A percentile compares a stretch with the other conserved stretches of the same genome.
Conservation (phyloP, 2,329 filamentous ascomycete species). For the Ophidiomyces ophidiicola region DNA sequence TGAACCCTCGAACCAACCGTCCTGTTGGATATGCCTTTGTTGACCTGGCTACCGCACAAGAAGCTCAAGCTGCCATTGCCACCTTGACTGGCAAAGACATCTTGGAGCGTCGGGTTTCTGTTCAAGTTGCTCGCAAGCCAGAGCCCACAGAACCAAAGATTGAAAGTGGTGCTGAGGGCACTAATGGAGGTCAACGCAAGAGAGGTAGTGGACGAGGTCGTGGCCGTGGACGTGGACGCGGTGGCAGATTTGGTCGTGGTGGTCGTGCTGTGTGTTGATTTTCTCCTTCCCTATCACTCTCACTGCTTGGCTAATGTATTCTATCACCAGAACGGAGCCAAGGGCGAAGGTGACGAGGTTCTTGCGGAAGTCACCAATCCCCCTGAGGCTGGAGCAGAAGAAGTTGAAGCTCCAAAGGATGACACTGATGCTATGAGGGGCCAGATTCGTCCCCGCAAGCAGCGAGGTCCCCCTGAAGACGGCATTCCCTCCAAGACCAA, state of each 20-base stretch:
- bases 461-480: slow-evolving; percentile 93
- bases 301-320: no score
- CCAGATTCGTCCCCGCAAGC: slow-evolving; percentile 49
- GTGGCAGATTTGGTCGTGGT: slow-evolving; percentile 54
- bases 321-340: slow-evolving; percentile 10
- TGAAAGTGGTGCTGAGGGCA: slow-evolving; percentile 56
- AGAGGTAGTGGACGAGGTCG: slow-evolving; percentile 49
- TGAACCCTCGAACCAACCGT: slow-evolving; percentile 97
- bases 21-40: slow-evolving; percentile 98
- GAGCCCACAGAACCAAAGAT: slow-evolving; percentile 69
- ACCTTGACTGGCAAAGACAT: slow-evolving; percentile 97
- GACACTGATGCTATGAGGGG: slow-evolving; percentile 23
- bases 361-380: slow-evolving; percentile 46
- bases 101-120: slow-evolving; percentile 95
- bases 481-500: slow-evolving; percentile 98
- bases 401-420: slow-evolving; percentile 22
- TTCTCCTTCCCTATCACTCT: not conserved
- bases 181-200: slow-evolving; percentile 54
- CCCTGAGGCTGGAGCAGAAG: slow-evolving; percentile 29
- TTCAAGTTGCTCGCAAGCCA: slow-evolving; percentile 95
- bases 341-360: slow-evolving; percentile 38
- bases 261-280: slow-evolving; percentile 53
- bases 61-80: slow-evolving; percentile 88
- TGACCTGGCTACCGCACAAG: slow-evolving; percentile 84
- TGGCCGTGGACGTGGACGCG: slow-evolving; percentile 48